phyloP scores from a whole-genome alignment of 2,329 filamentous ascomycete species.

The Claviceps spartinae region DNA sequence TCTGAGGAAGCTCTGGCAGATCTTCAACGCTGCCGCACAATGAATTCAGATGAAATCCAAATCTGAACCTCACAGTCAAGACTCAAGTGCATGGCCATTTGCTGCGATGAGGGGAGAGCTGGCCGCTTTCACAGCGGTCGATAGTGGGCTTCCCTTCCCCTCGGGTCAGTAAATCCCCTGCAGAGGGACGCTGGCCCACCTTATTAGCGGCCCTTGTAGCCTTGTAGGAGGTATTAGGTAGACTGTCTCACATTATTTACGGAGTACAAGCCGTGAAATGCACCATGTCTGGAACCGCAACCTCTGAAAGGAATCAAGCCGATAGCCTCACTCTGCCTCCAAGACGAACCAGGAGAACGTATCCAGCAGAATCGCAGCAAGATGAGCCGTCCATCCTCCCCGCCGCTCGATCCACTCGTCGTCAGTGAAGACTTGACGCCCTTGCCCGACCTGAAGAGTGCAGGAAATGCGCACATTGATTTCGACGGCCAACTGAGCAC shows the following conservation, averaged over 20 bases:
- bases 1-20: not conserved
- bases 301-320: not conserved
- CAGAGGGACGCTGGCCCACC: not conserved
- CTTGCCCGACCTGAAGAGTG: slow-evolving; percentile 43
- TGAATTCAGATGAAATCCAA: not conserved
- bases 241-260: not conserved
- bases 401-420: slow-evolving; percentile 34
- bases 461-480: slow-evolving; percentile 36
- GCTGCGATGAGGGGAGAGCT: not conserved
- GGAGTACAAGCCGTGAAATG: not conserved
- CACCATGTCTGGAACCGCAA: not conserved
- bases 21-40: not conserved
- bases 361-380: not conserved
- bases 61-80: too few species aligned
- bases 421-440: slow-evolving; percentile 44
- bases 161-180: not conserved
- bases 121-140: not conserved
- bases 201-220: not conserved
- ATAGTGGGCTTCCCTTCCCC: not conserved
- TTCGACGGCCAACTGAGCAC: slow-evolving; percentile 63
- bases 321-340: not conserved
- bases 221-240: too few species aligned
- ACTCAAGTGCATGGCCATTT: too few species aligned
- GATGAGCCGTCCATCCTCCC: slow-evolving; percentile 27
- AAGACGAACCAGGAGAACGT: not conserved